These are phyloP conservation scores for Phylloporus rhodoxanthus DNA, from an alignment of 768 basidiomycete genomes.

Conservation along the genomic window DNA sequence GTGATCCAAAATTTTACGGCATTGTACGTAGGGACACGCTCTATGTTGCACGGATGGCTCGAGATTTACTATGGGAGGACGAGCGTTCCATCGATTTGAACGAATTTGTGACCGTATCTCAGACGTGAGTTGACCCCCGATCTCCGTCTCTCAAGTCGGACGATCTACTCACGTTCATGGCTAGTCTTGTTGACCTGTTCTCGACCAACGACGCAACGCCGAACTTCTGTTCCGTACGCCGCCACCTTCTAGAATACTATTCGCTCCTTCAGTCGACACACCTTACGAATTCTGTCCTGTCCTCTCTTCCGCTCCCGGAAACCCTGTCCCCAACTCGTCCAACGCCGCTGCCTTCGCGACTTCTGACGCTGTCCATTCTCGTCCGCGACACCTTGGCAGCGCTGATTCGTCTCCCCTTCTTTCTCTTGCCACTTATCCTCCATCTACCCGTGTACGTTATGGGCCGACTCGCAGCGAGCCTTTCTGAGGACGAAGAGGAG, in stretches of 20 bases:
- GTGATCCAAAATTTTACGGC: conserved; percentile 15
- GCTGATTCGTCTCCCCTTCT: conserved; percentile 78
- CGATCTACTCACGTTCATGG: conserved; percentile 23
- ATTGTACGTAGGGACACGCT: conserved; percentile 69
- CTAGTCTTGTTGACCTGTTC: conserved; percentile 84
- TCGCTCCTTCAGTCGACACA: conserved; percentile 76
- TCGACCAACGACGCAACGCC: conserved; percentile 57
- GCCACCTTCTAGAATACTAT: conserved; percentile 79
- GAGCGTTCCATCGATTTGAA: conserved; percentile 71
- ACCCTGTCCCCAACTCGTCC: conserved; percentile 73
- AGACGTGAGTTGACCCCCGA: conserved; percentile 62
- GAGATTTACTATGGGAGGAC: conserved; percentile 87
- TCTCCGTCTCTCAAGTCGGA: conserved; percentile 12
- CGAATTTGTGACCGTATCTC: conserved; percentile 79
- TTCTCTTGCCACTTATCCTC: conserved; percentile 77
- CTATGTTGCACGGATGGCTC: conserved; percentile 85
- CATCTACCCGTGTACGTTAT: conserved; percentile 84
- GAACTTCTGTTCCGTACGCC: conserved; percentile 56
- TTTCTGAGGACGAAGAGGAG: conserved; percentile 85
- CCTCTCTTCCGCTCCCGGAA: conserved; percentile 77
- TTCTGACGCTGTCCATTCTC: conserved; percentile 73
- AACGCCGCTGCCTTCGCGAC: conserved; percentile 72
- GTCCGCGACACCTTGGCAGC: conserved; percentile 70
- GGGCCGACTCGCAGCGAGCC: conserved; percentile 63
- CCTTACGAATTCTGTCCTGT: conserved; percentile 80